phyloP scores from a whole-genome alignment of 768 basidiomycete genomes.

The Kockovaella imperatae region DNA sequence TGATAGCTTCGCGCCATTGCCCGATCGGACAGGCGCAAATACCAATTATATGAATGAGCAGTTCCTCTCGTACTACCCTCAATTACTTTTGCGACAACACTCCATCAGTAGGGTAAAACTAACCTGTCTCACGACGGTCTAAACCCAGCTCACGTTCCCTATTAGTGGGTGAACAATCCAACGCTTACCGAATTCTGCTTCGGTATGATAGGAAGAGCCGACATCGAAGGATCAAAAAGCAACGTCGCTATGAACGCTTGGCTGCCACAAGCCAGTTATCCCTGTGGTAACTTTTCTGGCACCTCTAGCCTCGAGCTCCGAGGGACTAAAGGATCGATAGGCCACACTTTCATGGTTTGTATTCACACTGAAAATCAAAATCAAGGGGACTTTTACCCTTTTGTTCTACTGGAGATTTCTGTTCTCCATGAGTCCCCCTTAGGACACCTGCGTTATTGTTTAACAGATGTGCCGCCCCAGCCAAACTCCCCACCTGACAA shows the following conservation, averaged over 20 bases:
- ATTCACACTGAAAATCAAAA: slow-evolving; percentile 74
- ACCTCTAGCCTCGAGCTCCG: slow-evolving; percentile 72
- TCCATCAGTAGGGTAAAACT: slow-evolving; percentile 78
- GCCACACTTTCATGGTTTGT: slow-evolving; percentile 76
- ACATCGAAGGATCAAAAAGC: slow-evolving; percentile 77
- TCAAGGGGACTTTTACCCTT: slow-evolving; percentile 73
- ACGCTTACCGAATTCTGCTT: slow-evolving; percentile 72
- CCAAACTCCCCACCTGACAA: slow-evolving; percentile 75
- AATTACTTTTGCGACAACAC: slow-evolving; percentile 67
- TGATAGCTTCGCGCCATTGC: slow-evolving; percentile 73
- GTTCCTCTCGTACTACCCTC: slow-evolving; percentile 77
- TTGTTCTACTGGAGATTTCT: slow-evolving; percentile 73
- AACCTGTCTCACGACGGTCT: slow-evolving; percentile 78
- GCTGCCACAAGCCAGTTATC: slow-evolving; percentile 74
- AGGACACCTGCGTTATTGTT: slow-evolving; percentile 73
- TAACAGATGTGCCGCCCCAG: slow-evolving; percentile 73
- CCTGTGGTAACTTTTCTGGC: slow-evolving; percentile 73
- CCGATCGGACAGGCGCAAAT: slow-evolving; percentile 70
- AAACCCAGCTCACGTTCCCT: slow-evolving; percentile 63
- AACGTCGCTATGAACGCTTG: slow-evolving; percentile 77
- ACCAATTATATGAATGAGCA: slow-evolving; percentile 75
- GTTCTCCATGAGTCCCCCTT: slow-evolving; percentile 71
- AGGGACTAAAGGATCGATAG: slow-evolving; percentile 76
- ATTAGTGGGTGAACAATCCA: slow-evolving; percentile 75
- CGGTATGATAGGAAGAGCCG: slow-evolving; percentile 73